Evolutionary conservation across 164 flowering plant species (phyloP).

Genomic region (Vitis rotundifolia): DNA sequence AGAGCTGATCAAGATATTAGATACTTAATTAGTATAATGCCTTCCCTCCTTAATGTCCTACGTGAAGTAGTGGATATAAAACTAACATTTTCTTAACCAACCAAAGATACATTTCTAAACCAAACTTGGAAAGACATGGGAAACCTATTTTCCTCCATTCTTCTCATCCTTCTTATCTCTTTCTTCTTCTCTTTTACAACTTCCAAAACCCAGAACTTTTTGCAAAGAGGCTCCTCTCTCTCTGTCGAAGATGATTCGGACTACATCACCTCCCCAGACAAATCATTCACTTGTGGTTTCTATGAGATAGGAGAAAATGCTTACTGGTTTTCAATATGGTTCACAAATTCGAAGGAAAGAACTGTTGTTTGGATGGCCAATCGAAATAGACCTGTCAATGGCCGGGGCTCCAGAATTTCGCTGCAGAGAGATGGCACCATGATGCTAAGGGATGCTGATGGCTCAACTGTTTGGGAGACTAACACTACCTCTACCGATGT

Average conservation of each 20-base stretch:
- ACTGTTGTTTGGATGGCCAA: slow-evolving; percentile 49
- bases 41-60: too few species aligned
- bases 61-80: too few species aligned
- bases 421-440: slow-evolving; percentile 16
- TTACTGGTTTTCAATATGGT: slow-evolving; percentile 44
- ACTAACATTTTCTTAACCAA: too few species aligned
- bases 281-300: slow-evolving; percentile 42
- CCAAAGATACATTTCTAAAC: too few species aligned
- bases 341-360: slow-evolving; percentile 25
- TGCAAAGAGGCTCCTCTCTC: slow-evolving; percentile 22
- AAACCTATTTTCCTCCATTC: too few species aligned
- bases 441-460: slow-evolving; percentile 26
- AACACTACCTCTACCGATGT: slow-evolving; percentile 11
- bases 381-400: slow-evolving; percentile 39
- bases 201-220: neutral
- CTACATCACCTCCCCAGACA: slow-evolving; percentile 28
- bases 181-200: neutral
- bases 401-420: slow-evolving; percentile 26
- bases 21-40: too few species aligned
- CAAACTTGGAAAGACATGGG: too few species aligned
- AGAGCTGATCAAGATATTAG: too few species aligned
- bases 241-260: slow-evolving; percentile 17
- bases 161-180: neutral
- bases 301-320: slow-evolving; percentile 34
- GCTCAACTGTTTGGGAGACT: slow-evolving; percentile 21